phyloP scores from a whole-genome alignment of 1,284 basidiomycete genomes.

The Apiotrichum domesticum region DNA sequence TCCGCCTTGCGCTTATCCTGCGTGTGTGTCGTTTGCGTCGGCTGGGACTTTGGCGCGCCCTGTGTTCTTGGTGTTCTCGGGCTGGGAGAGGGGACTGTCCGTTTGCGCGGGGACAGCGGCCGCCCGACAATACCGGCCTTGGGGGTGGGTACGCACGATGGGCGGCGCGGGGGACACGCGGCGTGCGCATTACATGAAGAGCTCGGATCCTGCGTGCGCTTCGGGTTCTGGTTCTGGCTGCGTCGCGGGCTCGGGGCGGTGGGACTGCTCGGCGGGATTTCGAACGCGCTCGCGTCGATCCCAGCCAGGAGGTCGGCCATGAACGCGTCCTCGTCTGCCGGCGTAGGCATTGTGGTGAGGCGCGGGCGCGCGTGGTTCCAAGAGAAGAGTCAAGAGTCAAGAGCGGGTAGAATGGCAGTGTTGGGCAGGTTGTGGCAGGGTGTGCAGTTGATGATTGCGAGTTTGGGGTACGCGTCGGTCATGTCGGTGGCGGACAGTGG shows the following conservation, averaged over 20 bases:
- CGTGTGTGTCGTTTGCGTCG: neutral
- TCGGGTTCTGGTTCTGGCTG: neutral
- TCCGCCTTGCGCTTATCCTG: neutral
- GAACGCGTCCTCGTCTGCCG: conserved; percentile 32
- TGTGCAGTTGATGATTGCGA: too few relatives aligned
- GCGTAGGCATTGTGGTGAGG: neutral
- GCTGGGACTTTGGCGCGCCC: neutral
- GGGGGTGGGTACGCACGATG: too few relatives aligned
- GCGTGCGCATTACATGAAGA: too few relatives aligned
- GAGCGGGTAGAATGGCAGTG: too few relatives aligned
- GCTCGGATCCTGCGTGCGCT: neutral
- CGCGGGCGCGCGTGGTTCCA: neutral
- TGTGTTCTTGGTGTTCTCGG: too few relatives aligned
- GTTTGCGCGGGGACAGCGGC: conserved; percentile 10
- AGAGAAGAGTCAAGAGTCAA: too few relatives aligned
- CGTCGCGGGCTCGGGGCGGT: neutral
- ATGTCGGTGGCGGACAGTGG: neutral
- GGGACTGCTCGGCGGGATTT: conserved; percentile 9
- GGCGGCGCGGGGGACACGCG: too few relatives aligned
- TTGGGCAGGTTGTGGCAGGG: too few relatives aligned
- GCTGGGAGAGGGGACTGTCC: neutral
- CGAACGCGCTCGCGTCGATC: conserved; percentile 41
- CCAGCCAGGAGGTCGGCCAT: conserved; percentile 43
- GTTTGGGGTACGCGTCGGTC: too few relatives aligned
- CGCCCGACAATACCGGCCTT: neutral